Base-by-base conservation (phyloP, 139 green algal species). In the Chlamydomonas sphaeroides region DNA sequence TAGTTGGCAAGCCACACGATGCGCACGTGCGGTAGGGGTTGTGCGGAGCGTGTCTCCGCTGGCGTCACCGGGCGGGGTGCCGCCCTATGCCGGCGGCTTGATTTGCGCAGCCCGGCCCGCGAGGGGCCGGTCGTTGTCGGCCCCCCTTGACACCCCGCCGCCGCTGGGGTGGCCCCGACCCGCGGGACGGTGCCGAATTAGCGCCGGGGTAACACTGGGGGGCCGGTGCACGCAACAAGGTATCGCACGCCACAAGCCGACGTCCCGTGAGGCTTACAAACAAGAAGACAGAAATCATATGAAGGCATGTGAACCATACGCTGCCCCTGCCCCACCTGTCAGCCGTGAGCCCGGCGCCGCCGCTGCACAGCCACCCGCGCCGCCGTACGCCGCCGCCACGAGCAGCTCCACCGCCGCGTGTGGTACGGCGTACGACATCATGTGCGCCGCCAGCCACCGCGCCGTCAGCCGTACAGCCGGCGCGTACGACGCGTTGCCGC, bases 371-470 rank as follows among this genome's bases (percentile, higher is more conserved):
- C 26, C 42, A 10, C 74, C 63, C 11, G 85, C 77, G 21, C 49
- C 53, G 61, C 59, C 68, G 62, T 94, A 96, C 35, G 80, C 88
- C 33, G 88, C 86, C 11, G 83, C 91, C 61, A 92, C 65, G 48
- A 97, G 51, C 73, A 97, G 88, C 89, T 97, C 94, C 33, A 93
- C 87, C 35, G 91, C 91, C 84, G 95, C 90, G 15, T 91, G 66
- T 11, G 26, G 18, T 30, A 97, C 38, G 68, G 95, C 89, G 32
- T 86, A 63, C 61, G 83, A 86, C 80, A 92, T 73, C 90, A 95
- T 68, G 69, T 97, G 94, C 1, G 78, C 53, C 21, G 84, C 88
- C 72, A 96, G 65, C 94, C 94, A 97, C 26, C 91, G 84, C 30
- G 88, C 86, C 38, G 89, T 89, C 59, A 97, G 82, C 23, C 89